Base-by-base conservation (phyloP, 2,329 filamentous ascomycete species). In the Fusarium sulawesiense region DNA sequence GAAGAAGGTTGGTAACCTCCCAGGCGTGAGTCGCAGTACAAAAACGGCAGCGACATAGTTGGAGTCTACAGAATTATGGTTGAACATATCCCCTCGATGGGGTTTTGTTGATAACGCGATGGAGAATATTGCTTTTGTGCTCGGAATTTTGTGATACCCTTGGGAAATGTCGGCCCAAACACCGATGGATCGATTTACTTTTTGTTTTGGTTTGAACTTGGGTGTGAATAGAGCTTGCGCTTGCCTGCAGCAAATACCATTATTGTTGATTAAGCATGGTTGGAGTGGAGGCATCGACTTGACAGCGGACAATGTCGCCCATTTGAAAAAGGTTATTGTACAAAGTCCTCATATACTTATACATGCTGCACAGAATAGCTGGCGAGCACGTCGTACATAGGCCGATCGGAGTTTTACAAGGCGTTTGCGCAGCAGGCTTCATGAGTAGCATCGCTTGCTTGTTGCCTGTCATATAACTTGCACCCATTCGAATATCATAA, bases 131-230 rank as follows among this genome's bases (percentile, higher is more conserved):
- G 73, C 61, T 76, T 71, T 72, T 70, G 72, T 70, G 68, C 72
- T 77, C 73, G 66, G 72, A 79, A 76, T 76, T 53, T 75, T 78
- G 73, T 80, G 80, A 81, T 81, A 81, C 80, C 80, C 80, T 73
- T 62, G 75, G 76, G 72, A 65, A 71, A 71, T 64, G 65, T 73
- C 60, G 73, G 68, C 66, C 76, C 68, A 56, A 56, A 57, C 61
- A 66, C 67, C 66, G 71, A 67, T 61, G 68, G 48, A 59, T 70
- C 46, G 51, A 65, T 63, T 64, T 71, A 63, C 56, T 57, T 62
- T 23, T 25, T 41, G 25, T 73, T 66, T 65, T 68, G 58, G 50
- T 59, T 76, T 67, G 62, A 53, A 60, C 53, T 73, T 68, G 51
- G 61, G 60, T 56, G 67, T 30, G 50, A 66, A 49, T 61, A 64